Percentiles rank a stretch among this genome's conserved stretches.
Evolutionary conservation across 2,329 filamentous ascomycete genomes (phyloP).

Genomic region (Aureobasidium subglaciale): DNA sequence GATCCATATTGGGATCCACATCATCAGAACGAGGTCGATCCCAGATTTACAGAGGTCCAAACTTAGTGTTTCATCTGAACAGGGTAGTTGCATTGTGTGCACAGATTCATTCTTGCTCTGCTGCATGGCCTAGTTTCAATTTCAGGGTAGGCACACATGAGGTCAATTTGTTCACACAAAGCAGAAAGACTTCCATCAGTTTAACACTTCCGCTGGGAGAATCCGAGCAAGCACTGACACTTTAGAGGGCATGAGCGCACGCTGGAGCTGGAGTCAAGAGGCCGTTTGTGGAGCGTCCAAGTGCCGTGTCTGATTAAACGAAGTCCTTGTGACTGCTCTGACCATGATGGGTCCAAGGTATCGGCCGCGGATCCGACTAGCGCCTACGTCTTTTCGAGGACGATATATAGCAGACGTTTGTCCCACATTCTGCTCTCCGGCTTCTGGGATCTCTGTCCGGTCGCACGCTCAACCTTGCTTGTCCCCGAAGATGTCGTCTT

Average conservation of each 20-base stretch:
- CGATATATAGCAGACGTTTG: not conserved
- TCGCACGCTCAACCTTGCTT: not conserved
- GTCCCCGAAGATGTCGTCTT: not conserved
- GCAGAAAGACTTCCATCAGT: not conserved
- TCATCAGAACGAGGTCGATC: not conserved
- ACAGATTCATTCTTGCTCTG: too few relatives aligned
- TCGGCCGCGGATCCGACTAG: not conserved
- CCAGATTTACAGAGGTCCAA: slow-evolving; percentile 1
- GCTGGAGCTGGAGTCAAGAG: not conserved
- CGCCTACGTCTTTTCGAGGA: not conserved
- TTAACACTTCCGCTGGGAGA: not conserved
- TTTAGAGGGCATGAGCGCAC: not conserved
- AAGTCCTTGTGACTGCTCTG: not conserved
- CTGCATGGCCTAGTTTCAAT: too few relatives aligned
- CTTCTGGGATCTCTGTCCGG: not conserved
- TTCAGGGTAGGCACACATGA: too few relatives aligned
- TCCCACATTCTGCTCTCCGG: not conserved
- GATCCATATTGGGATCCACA: not conserved
- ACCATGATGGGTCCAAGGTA: not conserved
- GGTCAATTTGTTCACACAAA: too few relatives aligned
- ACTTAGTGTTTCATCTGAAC: not conserved
- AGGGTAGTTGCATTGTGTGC: not conserved
- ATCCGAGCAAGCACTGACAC: too few relatives aligned
- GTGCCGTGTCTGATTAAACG: not conserved
- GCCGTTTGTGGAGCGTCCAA: not conserved